A percentile compares a stretch with the other conserved stretches of the same genome.
Evolutionary conservation across 2,329 filamentous ascomycete species (phyloP).

Genomic region (Leptographium flavum): DNA sequence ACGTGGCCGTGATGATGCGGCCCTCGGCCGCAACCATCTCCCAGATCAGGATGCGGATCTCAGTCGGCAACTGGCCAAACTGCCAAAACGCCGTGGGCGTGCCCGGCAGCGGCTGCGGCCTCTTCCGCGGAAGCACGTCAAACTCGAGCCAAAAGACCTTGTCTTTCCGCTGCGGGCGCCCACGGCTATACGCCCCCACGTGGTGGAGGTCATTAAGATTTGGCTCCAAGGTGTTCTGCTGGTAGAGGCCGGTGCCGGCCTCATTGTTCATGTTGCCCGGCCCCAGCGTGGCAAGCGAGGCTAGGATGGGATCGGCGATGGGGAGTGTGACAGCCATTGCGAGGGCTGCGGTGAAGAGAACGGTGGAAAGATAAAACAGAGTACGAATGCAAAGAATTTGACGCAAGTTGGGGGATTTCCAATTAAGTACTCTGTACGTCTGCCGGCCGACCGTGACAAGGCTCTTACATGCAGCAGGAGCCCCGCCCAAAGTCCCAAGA

Average conservation of each 20-base stretch:
- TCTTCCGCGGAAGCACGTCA: slow-evolving; percentile 14
- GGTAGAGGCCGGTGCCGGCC: background rate
- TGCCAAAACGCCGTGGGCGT: slow-evolving; percentile 15
- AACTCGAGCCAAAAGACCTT: slow-evolving; percentile 30
- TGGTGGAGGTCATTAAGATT: background rate
- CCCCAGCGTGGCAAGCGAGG: background rate
- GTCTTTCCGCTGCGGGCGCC: no score
- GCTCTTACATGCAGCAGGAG: no score
- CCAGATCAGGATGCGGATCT: slow-evolving; percentile 36
- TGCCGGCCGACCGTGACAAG: no score
- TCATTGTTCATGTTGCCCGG: background rate
- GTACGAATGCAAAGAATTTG: no score
- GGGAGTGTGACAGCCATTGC: background rate
- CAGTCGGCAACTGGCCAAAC: slow-evolving; percentile 27
- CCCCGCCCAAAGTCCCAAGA: no score
- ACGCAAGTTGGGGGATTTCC: no score
- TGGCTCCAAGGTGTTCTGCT: no score
- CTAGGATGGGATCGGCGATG: background rate
- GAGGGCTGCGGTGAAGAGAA: no score
- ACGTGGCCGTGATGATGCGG: slow-evolving; percentile 29
- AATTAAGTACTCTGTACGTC: no score
- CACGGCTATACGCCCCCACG: background rate
- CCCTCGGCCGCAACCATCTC: slow-evolving; percentile 22
- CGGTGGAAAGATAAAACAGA: no score
- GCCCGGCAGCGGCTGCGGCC: background rate